Evolutionary conservation across 257 asterid species (phyloP).

Genomic region (Lycium barbarum): DNA sequence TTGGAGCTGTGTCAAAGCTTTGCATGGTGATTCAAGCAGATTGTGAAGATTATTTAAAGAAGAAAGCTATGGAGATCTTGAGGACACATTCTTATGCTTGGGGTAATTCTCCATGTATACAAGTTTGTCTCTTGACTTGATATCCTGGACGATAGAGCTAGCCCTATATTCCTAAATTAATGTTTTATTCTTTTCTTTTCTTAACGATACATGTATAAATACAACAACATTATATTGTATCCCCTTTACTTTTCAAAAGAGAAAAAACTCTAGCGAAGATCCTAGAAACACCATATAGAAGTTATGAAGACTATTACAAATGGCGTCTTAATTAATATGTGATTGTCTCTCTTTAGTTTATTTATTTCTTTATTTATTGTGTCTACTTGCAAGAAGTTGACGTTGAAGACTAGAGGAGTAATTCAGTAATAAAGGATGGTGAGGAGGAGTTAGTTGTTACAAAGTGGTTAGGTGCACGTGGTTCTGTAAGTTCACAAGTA

Average conservation of each 20-base stretch:
- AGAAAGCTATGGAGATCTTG: slow-evolving; percentile 57
- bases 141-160: background rate
- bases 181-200: background rate
- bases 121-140: slow-evolving; percentile 41
- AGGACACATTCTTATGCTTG: slow-evolving; percentile 52
- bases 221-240: background rate
- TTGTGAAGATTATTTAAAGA: slow-evolving; percentile 44
- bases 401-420: background rate
- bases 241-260: background rate
- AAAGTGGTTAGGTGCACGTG: no score
- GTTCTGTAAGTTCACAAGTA: no score
- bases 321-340: background rate
- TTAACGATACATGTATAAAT: background rate
- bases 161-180: background rate
- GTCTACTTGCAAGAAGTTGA: background rate
- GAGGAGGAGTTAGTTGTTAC: no score
- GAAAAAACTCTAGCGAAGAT: background rate
- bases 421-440: no score
- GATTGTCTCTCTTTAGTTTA: background rate
- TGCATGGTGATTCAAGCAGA: slow-evolving; percentile 61
- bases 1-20: slow-evolving; percentile 63
- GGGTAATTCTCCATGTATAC: slow-evolving; percentile 60
- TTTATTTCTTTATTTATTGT: background rate
- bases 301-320: background rate
- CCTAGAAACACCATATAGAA: background rate